Base-by-base conservation (phyloP, 208 protist species). In the Trypanosoma scelopori region DNA sequence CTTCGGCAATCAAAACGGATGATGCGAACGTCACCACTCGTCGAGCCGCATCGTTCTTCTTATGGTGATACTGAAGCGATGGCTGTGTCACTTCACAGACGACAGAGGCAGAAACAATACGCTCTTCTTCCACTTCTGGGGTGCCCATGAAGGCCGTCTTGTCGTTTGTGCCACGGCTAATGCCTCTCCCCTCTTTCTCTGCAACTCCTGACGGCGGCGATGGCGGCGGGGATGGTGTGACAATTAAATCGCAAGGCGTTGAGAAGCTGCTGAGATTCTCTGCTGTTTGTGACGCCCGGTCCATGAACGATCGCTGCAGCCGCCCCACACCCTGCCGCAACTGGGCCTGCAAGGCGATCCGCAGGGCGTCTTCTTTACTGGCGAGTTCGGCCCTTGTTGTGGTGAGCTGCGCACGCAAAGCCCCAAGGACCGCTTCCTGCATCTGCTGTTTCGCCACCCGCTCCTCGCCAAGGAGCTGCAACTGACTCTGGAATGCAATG, bases 281-380 rank as follows among this genome's bases (percentile, higher is more conserved):
- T 25, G 35, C n/a, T 15, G 15, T 46, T 7, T 30, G 18, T 42
- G 7, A 4, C 16, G 5, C 9, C 42, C 7, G 42, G 23, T 48
- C 27, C 1, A 25, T 41, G 23, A 20, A 48, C 43, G 27, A 52
- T 18, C 32, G 25, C 41, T 23, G 45, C 5, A 20, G 23, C 30
- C 4, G 35, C 4, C 23, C 48, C 39, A 15, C 23, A 4, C 15
- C 23, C 32, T 59, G 5, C 43, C 22, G 60, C 35, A 51, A 12
- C 45, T 65, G 48, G 0, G 46, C n/a, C 12, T 61, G 65, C 46
- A 87, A 47, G 18, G 75, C 74, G 37, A 79, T 84, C 7, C 78
- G 72, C 22, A 87, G 65, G n/a, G 81, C 74, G 15, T 67, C 47
- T 53, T 81, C 71, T 65, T 82, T 87, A 39, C 71, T 64, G 46